Base-by-base conservation (phyloP, 2,329 filamentous ascomycete genomes). In the Fusarium kyushuense region DNA sequence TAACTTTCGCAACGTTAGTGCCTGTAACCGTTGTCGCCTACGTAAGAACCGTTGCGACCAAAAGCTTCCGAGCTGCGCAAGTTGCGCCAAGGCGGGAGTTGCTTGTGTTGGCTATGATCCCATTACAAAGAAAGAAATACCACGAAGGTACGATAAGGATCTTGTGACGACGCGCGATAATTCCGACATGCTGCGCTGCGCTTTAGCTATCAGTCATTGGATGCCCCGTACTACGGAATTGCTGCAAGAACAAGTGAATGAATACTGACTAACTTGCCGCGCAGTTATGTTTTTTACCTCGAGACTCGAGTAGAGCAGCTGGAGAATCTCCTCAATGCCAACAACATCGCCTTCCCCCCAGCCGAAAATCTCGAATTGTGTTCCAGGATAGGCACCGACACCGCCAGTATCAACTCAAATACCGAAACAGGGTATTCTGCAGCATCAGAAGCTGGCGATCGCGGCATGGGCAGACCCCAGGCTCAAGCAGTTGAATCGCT, bases 21-120 rank as follows among this genome's bases (percentile, higher is more conserved):
- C 95, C 58, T 98, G 95, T 81, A 97, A 97, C 82, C 89, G 94
- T 40, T 98, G 95, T 79, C 88, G 95, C 45, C 82, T 96, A 77
- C 88, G 95, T 75, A 98, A 98, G 84, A 98, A 97, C 77, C 87
- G 94, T 54, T 98, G 95, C 80, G 95, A 98, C 80, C 95, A 97
- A 84, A 90, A 91, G 69, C 85, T 98, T 65, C 95, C 95, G 11
- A 93, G 92, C 73, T 98, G 95, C 78, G 90, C 92, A 41, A 93
- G 92, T 72, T 98, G 95, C 80, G 93, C 94, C 78, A 97, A 97
- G 82, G 94, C 92, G n/a, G 87, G 88, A 60, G 92, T 96, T 45
- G 90, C 92, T 70, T 98, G 96, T 78, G 93, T 97, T 51, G 95
- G 95, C 66, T 97, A 97, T 79, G 95, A 98, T 77, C 94, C 95